These are phyloP conservation scores for Hypoxylon sp. DNA, from an alignment of 2,329 filamentous ascomycete genomes.

Conservation along the genomic window DNA sequence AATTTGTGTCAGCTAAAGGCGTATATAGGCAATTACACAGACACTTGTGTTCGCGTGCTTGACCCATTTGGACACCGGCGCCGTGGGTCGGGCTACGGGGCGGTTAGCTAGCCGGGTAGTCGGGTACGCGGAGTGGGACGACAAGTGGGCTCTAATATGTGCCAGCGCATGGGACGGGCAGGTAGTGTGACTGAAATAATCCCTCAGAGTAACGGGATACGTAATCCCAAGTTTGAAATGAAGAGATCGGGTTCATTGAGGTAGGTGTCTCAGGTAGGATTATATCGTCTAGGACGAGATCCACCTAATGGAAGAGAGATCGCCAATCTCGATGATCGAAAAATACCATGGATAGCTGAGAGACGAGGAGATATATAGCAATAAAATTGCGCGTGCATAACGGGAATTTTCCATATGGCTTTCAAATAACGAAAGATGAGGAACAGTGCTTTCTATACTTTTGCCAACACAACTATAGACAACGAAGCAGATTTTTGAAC, in stretches of 20 bases:
- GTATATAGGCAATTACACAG: neutral
- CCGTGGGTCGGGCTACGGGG: neutral
- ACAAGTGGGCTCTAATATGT: neutral
- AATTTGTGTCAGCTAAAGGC: neutral
- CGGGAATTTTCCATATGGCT: neutral
- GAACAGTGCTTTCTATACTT: neutral
- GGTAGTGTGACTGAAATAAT: neutral
- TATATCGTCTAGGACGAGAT: neutral
- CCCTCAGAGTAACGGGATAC: neutral
- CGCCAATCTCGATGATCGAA: no score
- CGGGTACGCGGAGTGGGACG: neutral
- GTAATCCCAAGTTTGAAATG: neutral
- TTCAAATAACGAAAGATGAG: neutral
- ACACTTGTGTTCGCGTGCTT: neutral
- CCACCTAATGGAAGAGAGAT: neutral
- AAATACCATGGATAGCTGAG: no score
- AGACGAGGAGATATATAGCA: no score
- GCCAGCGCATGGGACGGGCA: neutral
- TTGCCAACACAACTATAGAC: neutral
- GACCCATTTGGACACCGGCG: neutral
- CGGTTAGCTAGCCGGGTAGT: neutral
- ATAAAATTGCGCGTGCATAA: no score
- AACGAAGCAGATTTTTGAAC: constrained; percentile 17
- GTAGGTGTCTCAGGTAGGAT: no score
- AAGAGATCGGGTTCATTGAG: no score